Evolutionary conservation across 345 rosid genomes (phyloP).

Genomic region (Fremontodendron californicum): DNA sequence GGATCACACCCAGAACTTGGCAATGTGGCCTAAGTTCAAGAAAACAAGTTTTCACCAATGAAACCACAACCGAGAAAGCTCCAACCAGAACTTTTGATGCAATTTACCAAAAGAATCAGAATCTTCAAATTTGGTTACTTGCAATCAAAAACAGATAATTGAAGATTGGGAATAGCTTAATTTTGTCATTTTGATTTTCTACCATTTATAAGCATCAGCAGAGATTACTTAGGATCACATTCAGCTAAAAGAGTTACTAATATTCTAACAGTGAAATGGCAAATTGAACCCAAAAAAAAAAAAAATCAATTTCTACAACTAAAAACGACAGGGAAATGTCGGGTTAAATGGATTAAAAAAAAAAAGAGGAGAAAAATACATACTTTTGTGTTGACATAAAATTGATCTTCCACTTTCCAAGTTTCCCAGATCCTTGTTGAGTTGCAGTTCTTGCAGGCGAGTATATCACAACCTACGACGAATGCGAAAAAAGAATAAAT

Average conservation of each 20-base stretch:
- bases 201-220: neutral
- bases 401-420: constrained; percentile 94
- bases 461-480: constrained; percentile 69
- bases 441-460: constrained; percentile 95
- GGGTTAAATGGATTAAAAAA: neutral
- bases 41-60: neutral
- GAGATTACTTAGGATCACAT: neutral
- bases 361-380: constrained; percentile 1
- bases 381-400: constrained; percentile 89
- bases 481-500: neutral
- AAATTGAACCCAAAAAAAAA: neutral
- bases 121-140: neutral
- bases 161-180: neutral
- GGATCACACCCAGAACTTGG: neutral
- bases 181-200: neutral
- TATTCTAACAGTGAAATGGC: neutral
- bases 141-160: neutral
- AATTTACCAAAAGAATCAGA: neutral
- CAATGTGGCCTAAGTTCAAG: neutral
- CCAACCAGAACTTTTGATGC: neutral
- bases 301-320: neutral
- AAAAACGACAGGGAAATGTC: neutral
- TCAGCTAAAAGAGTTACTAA: neutral
- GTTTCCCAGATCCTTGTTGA: constrained; percentile 94
- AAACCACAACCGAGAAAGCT: neutral